Evolutionary conservation across 78 protist species (phyloP).

Genomic region (Creolimax fragrantissima): DNA sequence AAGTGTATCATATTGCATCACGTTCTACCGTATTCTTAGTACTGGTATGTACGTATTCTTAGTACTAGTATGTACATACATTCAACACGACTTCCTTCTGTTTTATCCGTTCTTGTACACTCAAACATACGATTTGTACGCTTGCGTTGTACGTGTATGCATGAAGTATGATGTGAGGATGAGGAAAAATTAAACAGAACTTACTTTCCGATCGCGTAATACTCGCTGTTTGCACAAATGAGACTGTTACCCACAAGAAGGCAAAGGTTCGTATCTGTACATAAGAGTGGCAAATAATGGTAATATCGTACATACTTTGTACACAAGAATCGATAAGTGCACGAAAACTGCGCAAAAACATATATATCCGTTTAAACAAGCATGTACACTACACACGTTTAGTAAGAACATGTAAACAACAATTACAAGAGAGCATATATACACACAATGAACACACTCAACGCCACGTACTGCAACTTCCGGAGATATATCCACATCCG

Average conservation of each 20-base stretch:
- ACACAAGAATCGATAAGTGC: not conserved
- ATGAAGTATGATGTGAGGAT: no score
- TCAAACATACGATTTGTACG: no score
- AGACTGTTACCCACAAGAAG: not conserved
- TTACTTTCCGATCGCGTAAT: not conserved
- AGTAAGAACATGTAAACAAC: no score
- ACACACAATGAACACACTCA: no score
- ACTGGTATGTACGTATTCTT: not conserved
- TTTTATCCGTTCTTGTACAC: no score
- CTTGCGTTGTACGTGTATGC: no score
- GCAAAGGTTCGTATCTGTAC: not conserved
- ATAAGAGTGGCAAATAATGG: not conserved
- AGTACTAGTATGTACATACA: not conserved
- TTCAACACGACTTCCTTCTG: no score
- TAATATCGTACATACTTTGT: not conserved
- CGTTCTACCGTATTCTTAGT: not conserved
- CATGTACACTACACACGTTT: no score
- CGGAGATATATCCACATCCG: not conserved
- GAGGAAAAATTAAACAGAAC: no score
- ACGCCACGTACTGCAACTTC: not conserved
- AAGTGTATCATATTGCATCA: no score
- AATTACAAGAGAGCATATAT: no score
- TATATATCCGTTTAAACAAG: not conserved
- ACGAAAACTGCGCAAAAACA: not conserved
- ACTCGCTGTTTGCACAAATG: not conserved